Evolutionary conservation across 108 stramenopile genomes (phyloP).

Genomic region (Skeletonema menzelii): DNA sequence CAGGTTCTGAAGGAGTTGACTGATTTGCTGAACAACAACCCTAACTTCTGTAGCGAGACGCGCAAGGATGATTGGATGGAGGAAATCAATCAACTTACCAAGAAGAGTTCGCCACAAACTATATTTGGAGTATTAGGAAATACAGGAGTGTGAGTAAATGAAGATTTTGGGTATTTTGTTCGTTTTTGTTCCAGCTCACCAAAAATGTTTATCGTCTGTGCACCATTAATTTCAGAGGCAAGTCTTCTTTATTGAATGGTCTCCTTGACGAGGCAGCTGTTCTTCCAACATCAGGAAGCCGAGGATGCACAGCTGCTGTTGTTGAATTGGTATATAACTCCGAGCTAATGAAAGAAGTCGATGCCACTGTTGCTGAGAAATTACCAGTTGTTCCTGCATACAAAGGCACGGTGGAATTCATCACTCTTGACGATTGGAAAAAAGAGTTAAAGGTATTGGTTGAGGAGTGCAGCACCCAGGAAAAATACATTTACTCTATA

Average conservation of each 20-base stretch:
- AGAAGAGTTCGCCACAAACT: conserved; percentile 10
- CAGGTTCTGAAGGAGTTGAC: conserved; percentile 15
- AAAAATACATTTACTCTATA: conserved; percentile 34
- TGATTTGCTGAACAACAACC: conserved; percentile 20
- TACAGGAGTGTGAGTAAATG: conserved; percentile 27
- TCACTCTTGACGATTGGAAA: conserved; percentile 46
- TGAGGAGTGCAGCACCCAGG: conserved; percentile 47
- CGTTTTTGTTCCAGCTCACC: too few relatives aligned
- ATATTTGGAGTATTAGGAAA: conserved; percentile 32
- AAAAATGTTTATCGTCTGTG: background rate
- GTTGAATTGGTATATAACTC: conserved; percentile 44
- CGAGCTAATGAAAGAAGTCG: conserved; percentile 14
- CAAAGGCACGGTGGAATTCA: conserved; percentile 47
- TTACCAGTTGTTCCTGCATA: conserved; percentile 29
- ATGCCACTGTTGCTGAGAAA: conserved; percentile 1
- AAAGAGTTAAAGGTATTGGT: conserved; percentile 42
- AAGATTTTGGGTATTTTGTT: background rate
- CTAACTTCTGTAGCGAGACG: conserved; percentile 19
- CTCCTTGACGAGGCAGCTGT: conserved; percentile 57
- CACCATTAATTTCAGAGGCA: conserved; percentile 8
- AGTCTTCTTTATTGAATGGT: conserved; percentile 41
- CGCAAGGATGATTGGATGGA: conserved; percentile 27
- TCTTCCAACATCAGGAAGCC: conserved; percentile 48
- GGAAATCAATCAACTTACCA: conserved; percentile 7
- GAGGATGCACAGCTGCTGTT: conserved; percentile 56